Percentiles rank a stretch among this genome's conserved stretches.
Evolutionary conservation across 2,329 filamentous ascomycete species (phyloP).

Genomic region (Incumbomyces lentus): DNA sequence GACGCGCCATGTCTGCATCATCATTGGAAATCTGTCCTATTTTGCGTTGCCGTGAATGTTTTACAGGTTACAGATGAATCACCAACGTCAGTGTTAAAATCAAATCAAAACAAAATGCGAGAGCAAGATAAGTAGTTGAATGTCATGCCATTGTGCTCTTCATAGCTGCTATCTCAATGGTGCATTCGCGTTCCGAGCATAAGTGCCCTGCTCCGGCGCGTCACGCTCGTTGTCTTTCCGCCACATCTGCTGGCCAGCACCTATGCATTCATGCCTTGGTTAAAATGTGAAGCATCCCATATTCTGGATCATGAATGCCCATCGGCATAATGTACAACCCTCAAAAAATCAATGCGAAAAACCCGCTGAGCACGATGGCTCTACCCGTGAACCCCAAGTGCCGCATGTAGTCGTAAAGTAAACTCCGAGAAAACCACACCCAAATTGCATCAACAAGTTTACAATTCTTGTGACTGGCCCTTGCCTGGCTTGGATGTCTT

Average conservation of each 20-base stretch:
- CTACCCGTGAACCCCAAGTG: constrained; percentile 63
- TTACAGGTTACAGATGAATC: too few relatives aligned
- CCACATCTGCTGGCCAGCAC: constrained; percentile 13
- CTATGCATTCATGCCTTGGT: constrained; percentile 18
- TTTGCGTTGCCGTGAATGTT: too few relatives aligned
- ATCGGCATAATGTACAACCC: constrained; percentile 54
- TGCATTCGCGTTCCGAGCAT: constrained; percentile 5
- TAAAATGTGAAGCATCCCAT: constrained; percentile 3
- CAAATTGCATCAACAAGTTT: constrained; percentile 52
- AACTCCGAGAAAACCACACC: constrained; percentile 60
- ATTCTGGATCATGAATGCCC: constrained; percentile 22
- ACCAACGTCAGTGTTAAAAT: too few relatives aligned
- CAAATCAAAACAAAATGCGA: background rate
- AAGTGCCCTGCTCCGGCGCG: background rate
- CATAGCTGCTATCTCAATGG: constrained; percentile 7
- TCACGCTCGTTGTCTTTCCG: background rate
- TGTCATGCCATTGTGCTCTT: constrained; percentile 8
- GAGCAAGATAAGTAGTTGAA: background rate
- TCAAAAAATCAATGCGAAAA: constrained; percentile 29
- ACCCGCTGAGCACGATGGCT: constrained; percentile 46
- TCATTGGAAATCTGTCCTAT: too few relatives aligned
- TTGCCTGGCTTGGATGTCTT: constrained; percentile 95
- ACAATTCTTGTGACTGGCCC: constrained; percentile 89
- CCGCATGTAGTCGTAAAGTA: constrained; percentile 49
- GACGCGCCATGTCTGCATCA: too few relatives aligned